phyloP scores from a whole-genome alignment of 768 basidiomycete genomes.

The Kwoniella dendrophila region DNA sequence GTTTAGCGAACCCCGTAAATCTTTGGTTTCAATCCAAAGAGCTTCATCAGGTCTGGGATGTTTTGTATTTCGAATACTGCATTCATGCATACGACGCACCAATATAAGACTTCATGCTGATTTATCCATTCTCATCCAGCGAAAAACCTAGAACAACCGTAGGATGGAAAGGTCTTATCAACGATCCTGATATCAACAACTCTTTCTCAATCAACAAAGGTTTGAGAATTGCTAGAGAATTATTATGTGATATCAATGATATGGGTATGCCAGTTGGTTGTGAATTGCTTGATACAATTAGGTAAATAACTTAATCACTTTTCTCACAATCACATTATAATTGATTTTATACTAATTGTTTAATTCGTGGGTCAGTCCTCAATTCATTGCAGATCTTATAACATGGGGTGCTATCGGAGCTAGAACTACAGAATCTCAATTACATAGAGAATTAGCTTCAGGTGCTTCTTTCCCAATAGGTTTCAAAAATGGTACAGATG shows the following conservation, averaged over 20 bases:
- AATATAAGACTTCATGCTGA: neutral
- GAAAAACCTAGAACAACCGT: constrained; percentile 97
- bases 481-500: constrained; percentile 99
- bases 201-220: constrained; percentile 98
- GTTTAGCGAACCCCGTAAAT: neutral
- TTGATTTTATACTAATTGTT: neutral
- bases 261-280: constrained; percentile 90
- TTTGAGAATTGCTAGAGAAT: constrained; percentile 78
- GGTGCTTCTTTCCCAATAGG: constrained; percentile 94
- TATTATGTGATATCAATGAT: constrained; percentile 87
- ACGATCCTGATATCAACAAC: constrained; percentile 91
- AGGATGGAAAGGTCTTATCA: constrained; percentile 80
- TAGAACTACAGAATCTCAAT: constrained; percentile 93
- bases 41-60: no score
- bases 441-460: constrained; percentile 93
- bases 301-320: constrained; percentile 35
- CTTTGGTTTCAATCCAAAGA: neutral
- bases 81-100: no score
- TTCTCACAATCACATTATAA: neutral
- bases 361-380: constrained; percentile 60
- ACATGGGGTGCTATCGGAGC: constrained; percentile 98
- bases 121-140: constrained; percentile 18
- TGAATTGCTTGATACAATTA: constrained; percentile 77
- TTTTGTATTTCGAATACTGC: no score
- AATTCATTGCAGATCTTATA: constrained; percentile 91